Percentiles rank a stretch among this genome's conserved stretches.
These are phyloP conservation scores for Epichloe amarillans DNA, from an alignment of 2,329 filamentous ascomycete genomes.

Conservation along the genomic window DNA sequence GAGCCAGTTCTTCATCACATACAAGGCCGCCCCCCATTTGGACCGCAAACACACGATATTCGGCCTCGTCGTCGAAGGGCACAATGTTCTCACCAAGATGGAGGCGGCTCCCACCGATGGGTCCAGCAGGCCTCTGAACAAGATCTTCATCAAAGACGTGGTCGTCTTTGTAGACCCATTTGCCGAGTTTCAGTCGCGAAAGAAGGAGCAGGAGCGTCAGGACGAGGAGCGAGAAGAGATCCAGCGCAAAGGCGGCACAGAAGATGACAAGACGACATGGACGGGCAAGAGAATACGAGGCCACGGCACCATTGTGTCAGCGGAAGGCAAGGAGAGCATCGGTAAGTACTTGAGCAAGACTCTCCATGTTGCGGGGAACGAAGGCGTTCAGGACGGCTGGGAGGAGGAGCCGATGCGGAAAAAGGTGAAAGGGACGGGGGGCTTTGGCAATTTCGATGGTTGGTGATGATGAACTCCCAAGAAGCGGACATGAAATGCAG, in stretches of 20 bases:
- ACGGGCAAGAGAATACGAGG: slow-evolving; percentile 79
- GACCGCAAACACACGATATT: slow-evolving; percentile 98
- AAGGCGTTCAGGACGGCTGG: slow-evolving; percentile 33
- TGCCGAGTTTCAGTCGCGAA: slow-evolving; percentile 76
- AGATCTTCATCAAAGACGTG: slow-evolving; percentile 70
- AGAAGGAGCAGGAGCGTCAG: slow-evolving; percentile 45
- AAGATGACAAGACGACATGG: slow-evolving; percentile 88
- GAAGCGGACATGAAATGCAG: not conserved
- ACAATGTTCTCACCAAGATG: slow-evolving; percentile 58
- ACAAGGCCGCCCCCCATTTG: slow-evolving; percentile 71
- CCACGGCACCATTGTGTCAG: slow-evolving; percentile 43
- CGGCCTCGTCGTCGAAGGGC: slow-evolving; percentile 65
- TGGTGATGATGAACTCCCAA: slow-evolving; percentile 46
- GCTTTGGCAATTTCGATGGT: slow-evolving; percentile 88
- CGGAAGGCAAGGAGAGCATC: slow-evolving; percentile 31
- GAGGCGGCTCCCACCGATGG: slow-evolving; percentile 66
- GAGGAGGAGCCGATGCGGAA: slow-evolving; percentile 66
- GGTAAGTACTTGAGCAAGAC: slow-evolving; percentile 75
- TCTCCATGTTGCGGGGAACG: slow-evolving; percentile 31
- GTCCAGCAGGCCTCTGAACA: slow-evolving; percentile 60
- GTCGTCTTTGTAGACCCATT: slow-evolving; percentile 90
- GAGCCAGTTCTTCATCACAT: slow-evolving; percentile 88
- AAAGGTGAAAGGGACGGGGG: slow-evolving; percentile 58
- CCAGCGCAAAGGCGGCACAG: slow-evolving; percentile 53
- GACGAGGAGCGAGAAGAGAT: slow-evolving; percentile 49